phyloP scores from a whole-genome alignment of 441 rosid genomes.

The Iberis amara region DNA sequence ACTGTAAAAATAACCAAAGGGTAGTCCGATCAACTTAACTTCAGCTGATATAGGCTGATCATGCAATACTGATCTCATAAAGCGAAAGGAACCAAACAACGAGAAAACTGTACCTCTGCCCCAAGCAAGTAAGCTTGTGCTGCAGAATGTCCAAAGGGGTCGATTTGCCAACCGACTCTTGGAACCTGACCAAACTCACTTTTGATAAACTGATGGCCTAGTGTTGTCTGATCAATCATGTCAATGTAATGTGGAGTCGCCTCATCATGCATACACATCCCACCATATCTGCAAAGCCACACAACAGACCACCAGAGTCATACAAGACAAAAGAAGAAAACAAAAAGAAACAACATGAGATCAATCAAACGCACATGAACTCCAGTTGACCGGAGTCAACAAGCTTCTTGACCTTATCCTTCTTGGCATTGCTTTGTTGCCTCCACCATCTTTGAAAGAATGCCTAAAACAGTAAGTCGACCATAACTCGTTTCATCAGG shows the following conservation, averaged over 20 bases:
- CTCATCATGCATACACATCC: constrained; percentile 99
- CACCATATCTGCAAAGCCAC: constrained; percentile 68
- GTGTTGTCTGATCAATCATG: constrained; percentile 98
- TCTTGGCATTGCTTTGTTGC: constrained; percentile 67
- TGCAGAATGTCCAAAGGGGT: constrained; percentile 99
- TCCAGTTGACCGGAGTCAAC: constrained; percentile 87
- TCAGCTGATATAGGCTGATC: background rate
- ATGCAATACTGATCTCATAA: background rate
- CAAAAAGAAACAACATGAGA: background rate
- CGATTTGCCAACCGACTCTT: constrained; percentile 99
- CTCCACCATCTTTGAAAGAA: constrained; percentile 99
- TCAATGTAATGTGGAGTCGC: constrained; percentile 92
- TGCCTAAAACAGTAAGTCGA: constrained; percentile 50
- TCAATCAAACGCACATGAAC: constrained; percentile 44
- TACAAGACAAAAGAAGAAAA: background rate
- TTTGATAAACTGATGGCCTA: constrained; percentile 79
- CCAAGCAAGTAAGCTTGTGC: constrained; percentile 97
- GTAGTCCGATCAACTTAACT: constrained; percentile 3
- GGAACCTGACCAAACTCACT: constrained; percentile 74
- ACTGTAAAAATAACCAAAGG: constrained; percentile 37
- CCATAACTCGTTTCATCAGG: constrained; percentile 16
- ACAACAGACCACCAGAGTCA: constrained; percentile 11
- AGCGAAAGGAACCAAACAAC: constrained; percentile 9
- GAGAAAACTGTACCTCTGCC: constrained; percentile 60
- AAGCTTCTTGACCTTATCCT: constrained; percentile 57